Evolutionary conservation across 108 stramenopile genomes (phyloP), one percentile per base, ranked within the genome.

Genomic region (Cyclotella atomus): DNA sequence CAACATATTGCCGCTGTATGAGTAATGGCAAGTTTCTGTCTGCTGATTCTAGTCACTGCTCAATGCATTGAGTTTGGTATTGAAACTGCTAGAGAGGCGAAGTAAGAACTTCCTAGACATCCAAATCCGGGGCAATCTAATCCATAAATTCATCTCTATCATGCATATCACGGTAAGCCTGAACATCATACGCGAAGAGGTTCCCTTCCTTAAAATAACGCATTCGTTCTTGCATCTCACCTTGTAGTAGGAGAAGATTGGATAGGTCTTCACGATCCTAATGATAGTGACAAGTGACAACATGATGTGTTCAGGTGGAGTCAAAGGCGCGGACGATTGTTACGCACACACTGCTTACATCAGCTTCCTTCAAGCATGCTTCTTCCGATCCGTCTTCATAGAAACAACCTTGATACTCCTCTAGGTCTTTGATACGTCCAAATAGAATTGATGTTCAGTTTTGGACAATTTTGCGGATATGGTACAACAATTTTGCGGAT

Each of bases 61-160:
- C n/a, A n/a, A n/a, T n/a, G n/a, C n/a, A n/a, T n/a, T n/a, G n/a
- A n/a, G n/a, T n/a, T n/a, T n/a, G n/a, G n/a, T n/a, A n/a, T n/a
- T n/a, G n/a, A n/a, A n/a, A n/a, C n/a, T n/a, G n/a, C n/a, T n/a
- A n/a, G n/a, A n/a, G n/a, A n/a, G n/a, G n/a, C n/a, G n/a, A n/a
- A n/a, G n/a, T n/a, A n/a, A n/a, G n/a, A n/a, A n/a, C n/a, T n/a
- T 41, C 38, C 12, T 62, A 76, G 5, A 76, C 33, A 53, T 76
- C 75, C 49, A 76, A 28, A 20, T n/a, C 66, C 14, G 59, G 59
- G 19, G 30, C 20, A 59, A 76, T 61, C 0, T 52, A 59, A 3
- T 76, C 67, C 21, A 76, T 53, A 63, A 76, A 76, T 16, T 68
- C 52, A 62, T 76, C 75, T 30, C 75, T 32, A 29, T 76, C 67